phyloP scores from a whole-genome alignment of 1,284 basidiomycete genomes.

The Lentinula novae-zelandiae region DNA sequence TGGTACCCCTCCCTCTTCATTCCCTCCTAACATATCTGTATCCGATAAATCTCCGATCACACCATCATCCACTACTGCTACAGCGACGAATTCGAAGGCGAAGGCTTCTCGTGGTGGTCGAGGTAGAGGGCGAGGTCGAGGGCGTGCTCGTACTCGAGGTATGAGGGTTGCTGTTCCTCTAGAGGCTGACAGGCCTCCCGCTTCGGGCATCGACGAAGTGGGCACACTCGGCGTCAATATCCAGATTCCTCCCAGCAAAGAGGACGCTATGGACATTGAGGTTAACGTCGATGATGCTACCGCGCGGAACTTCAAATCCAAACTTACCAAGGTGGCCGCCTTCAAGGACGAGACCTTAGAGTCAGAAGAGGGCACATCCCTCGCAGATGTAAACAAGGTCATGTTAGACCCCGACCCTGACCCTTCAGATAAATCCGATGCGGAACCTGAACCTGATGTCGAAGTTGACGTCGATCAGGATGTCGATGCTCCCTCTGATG shows the following conservation, averaged over 20 bases:
- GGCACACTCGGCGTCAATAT: neutral
- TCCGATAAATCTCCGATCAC: neutral
- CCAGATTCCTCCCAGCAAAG: neutral
- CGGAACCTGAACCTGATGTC: neutral
- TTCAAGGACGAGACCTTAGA: neutral
- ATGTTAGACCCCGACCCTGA: neutral
- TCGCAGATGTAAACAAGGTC: neutral
- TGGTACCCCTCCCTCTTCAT: neutral
- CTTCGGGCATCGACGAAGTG: neutral
- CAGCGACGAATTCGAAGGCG: slow-evolving; percentile 6
- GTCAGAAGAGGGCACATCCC: neutral
- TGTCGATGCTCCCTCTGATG: neutral
- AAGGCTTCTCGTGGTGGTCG: slow-evolving; percentile 1
- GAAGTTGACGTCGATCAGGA: neutral
- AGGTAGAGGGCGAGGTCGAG: slow-evolving; percentile 12
- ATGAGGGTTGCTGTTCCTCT: neutral
- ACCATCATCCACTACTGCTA: neutral
- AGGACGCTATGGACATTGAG: slow-evolving; percentile 6
- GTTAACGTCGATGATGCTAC: neutral
- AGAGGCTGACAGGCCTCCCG: neutral
- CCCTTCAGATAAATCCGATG: neutral
- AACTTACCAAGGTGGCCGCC: neutral
- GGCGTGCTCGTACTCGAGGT: slow-evolving; percentile 1
- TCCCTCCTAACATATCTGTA: neutral
- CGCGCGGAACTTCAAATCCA: neutral